These are phyloP conservation scores for Mortierella sp. DNA, from an alignment of 371 early-diverging fungal species.

Conservation along the genomic window DNA sequence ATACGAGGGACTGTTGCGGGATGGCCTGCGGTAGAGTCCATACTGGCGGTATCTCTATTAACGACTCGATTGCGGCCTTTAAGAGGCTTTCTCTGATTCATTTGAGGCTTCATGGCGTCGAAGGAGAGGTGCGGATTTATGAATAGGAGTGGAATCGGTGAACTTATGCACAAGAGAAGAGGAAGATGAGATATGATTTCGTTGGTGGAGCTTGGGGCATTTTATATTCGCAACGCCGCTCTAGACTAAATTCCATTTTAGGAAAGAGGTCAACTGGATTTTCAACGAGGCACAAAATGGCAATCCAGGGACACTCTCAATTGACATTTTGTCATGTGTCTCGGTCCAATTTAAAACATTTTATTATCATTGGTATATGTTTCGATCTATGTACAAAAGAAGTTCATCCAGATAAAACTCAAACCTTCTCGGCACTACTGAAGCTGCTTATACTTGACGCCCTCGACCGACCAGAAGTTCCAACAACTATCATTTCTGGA, in stretches of 20 bases:
- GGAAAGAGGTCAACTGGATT: not conserved
- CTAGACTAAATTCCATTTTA: not conserved
- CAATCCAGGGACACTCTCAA: not conserved
- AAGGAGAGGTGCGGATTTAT: not conserved
- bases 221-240: not conserved
- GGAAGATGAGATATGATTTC: not conserved
- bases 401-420: not conserved
- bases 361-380: no score
- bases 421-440: constrained; percentile 31
- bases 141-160: not conserved
- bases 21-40: not conserved
- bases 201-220: not conserved
- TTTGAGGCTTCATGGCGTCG: constrained; percentile 40
- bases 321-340: constrained; percentile 1
- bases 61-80: constrained; percentile 38
- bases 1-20: constrained; percentile 32
- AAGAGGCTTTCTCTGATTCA: constrained; percentile 38
- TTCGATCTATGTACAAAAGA: no score
- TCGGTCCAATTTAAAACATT: not conserved
- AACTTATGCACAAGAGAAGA: not conserved
- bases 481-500: constrained; percentile 23
- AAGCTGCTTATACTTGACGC: constrained; percentile 38
- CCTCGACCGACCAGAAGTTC: constrained; percentile 20
- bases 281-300: not conserved
- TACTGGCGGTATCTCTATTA: not conserved